phyloP scores from a whole-genome alignment of 2,329 filamentous ascomycete species.

The Alternaria sp. region DNA sequence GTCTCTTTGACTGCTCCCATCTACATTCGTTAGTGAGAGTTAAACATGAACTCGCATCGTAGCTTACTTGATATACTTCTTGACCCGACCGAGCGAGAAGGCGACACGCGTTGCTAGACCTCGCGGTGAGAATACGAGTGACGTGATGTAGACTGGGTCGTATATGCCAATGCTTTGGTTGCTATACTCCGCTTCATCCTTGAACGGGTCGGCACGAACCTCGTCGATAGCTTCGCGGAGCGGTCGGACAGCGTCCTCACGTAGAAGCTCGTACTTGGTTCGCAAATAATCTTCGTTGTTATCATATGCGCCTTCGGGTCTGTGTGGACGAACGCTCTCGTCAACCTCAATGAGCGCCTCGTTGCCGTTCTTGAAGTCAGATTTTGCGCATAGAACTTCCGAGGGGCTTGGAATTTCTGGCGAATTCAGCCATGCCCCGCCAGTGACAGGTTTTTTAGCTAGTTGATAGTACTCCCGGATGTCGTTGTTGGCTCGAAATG shows the following conservation, averaged over 20 bases:
- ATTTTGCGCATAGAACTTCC: conserved; percentile 58
- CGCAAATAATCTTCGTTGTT: conserved; percentile 72
- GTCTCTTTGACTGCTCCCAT: conserved; percentile 70
- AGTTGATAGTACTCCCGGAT: conserved; percentile 40
- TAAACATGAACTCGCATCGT: not conserved
- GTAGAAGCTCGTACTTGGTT: conserved; percentile 76
- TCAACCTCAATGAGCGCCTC: conserved; percentile 32
- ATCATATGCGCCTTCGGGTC: conserved; percentile 61
- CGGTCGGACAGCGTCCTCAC: conserved; percentile 76
- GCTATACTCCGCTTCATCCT: conserved; percentile 61
- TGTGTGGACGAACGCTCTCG: conserved; percentile 40
- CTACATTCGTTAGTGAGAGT: conserved; percentile 2
- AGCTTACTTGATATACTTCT: conserved; percentile 65
- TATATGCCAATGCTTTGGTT: conserved; percentile 50
- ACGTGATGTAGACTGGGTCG: conserved; percentile 69
- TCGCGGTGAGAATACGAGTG: conserved; percentile 68
- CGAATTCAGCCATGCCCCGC: conserved; percentile 41
- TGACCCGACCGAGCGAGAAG: conserved; percentile 73
- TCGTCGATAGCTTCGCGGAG: conserved; percentile 71
- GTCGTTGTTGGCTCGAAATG: conserved; percentile 32
- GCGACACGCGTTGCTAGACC: conserved; percentile 73
- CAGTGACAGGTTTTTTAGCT: conserved; percentile 26
- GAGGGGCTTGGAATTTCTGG: conserved; percentile 64
- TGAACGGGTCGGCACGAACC: conserved; percentile 30
- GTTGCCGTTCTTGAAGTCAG: conserved; percentile 10